These are phyloP conservation scores for Phytophthora aleatoria DNA, from an alignment of 352 stramenopile genomes.

Conservation along the genomic window DNA sequence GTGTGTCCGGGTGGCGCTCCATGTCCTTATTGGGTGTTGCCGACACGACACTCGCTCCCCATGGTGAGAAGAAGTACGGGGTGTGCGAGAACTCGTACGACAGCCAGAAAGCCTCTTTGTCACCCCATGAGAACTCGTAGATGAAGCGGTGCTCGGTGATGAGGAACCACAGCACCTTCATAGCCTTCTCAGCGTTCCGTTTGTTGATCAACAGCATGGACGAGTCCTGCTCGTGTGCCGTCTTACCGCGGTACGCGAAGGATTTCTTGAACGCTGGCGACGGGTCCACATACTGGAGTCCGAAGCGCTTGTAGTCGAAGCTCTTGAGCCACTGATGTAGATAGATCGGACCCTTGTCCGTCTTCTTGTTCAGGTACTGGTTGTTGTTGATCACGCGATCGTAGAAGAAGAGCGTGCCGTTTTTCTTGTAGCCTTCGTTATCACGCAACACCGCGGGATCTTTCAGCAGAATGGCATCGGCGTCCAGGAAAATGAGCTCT, in stretches of 20 bases:
- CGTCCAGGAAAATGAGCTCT: conserved; percentile 59
- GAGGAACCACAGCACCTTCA: conserved; percentile 72
- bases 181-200: conserved; percentile 37
- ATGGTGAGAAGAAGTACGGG: conserved; percentile 71
- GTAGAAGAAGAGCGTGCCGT: conserved; percentile 49
- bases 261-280: conserved; percentile 43
- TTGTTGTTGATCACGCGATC: conserved; percentile 53
- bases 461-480: conserved; percentile 47
- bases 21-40: conserved; percentile 58
- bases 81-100: conserved; percentile 59
- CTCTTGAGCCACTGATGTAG: conserved; percentile 55
- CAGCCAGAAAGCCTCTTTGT: conserved; percentile 84
- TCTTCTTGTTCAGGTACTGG: conserved; percentile 54
- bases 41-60: conserved; percentile 58
- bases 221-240: conserved; percentile 72
- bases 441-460: conserved; percentile 34
- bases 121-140: conserved; percentile 67
- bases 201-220: conserved; percentile 80
- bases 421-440: conserved; percentile 48
- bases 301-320: conserved; percentile 61
- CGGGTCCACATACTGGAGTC: conserved; percentile 24
- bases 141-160: conserved; percentile 70
- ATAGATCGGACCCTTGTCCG: conserved; percentile 34
- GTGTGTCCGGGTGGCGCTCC: conserved; percentile 52
- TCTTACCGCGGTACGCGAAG: conserved; percentile 47